Evolutionary conservation across 202 grass and related monocot species (phyloP), one percentile per base, ranked within the genome.

Genomic region (Digitaria exilis): DNA sequence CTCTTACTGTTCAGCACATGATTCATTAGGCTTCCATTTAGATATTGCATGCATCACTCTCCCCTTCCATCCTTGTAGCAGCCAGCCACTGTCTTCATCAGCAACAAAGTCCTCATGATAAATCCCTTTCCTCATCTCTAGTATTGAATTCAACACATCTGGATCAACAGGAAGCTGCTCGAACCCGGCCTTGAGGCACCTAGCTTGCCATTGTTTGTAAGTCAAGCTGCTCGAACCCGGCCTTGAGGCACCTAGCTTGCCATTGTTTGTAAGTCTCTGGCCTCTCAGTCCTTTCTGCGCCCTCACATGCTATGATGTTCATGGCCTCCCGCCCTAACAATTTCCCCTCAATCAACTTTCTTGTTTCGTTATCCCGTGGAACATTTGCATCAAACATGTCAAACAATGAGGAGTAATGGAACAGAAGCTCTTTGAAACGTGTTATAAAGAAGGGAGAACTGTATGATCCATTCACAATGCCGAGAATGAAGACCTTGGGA

Each of bases 11-110:
- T 63, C 16, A 67, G n/a, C 10, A 58, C 60, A 73, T 52, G 18
- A 62, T 62, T 61, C 71, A 51, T 82, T 89, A 65, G 80, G 44
- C 63, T 83, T 85, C 85, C 91, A 93, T 76, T 71, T 69, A 2
- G 87, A 78, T 54, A 89, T 14, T 24, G 80, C 90, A 52, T 72
- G 70, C 13, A 81, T 70, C 42, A 87, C 83, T 64, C 90, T 92
- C 46, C 90, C 90, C 58, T 92, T 92, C 87, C 90, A 92, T 55
- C 90, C 84, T 42, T 86, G 44, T 26, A 92, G 25, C 28, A 92
- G 26, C 87, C 90, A 89, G 34, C 75, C 44, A 21, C 14, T 81
- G 59, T 92, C 83, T 42, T 84, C 79, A 44, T 78, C 63, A 5
- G 84, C 55, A 22, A 73, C 75, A 78, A 92, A 89, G 31, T 92